Base-by-base conservation (phyloP, 768 basidiomycete genomes). In the Macrocybe gigantea region DNA sequence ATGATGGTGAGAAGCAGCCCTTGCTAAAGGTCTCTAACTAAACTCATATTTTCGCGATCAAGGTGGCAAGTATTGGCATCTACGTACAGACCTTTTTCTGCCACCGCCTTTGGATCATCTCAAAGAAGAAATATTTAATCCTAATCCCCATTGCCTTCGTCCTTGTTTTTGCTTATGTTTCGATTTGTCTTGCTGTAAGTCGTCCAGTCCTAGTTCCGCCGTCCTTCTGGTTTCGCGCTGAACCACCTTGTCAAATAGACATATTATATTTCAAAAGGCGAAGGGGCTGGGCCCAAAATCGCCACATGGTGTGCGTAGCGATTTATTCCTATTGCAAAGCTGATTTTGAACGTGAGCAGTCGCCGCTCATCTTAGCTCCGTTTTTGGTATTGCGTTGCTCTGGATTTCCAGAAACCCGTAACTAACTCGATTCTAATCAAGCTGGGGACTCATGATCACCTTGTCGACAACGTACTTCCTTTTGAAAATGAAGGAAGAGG, bases 61-160 rank as follows among this genome's bases (percentile, higher is more conserved):
- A 68, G 66, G 62, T 64, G 7, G 64, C 64, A 8, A 45, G 51
- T n/a, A 62, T 67, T 13, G 63, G 59, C 22, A 36, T 61, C 13
- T 67, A 65, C 47, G 65, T 68, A 29, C 67, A 68, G 45, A 34
- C 50, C 3, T 68, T 60, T 49, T 68, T 64, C 47, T 60, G 57
- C 38, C 57, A 57, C 40, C 61, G 67, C 7, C 58, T 68, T 22
- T 66, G 51, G 47, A 50, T 53, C 15, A 62, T 67, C 15, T 64
- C 65, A 3, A 55, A 50, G n/a, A 54, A 51, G 13, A 55, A 49
- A 6, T 47, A 46, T 45, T 61, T 48, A 44, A 53, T 62, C 22
- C 58, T 64, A 33, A 49, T 40, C 2, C 60, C 62, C 5, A 41
- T 68, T 3, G 52, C 38, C 1, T 6, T 50, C 1, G 15, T 66